Base-by-base conservation (phyloP, 2,329 filamentous ascomycete species). In the Cercospora citrullina region DNA sequence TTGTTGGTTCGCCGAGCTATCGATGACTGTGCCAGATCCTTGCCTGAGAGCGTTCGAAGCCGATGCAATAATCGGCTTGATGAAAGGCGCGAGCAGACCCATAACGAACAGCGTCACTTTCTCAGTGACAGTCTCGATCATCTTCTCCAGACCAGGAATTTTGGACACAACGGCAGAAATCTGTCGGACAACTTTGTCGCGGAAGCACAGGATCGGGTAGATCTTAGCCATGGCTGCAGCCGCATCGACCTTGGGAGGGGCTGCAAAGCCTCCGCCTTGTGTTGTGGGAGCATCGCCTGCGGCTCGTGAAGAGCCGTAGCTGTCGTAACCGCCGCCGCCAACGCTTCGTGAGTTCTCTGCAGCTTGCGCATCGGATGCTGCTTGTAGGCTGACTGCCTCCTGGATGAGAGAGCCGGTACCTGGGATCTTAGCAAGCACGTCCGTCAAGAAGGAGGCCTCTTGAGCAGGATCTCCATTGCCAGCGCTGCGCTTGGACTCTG, bases 81-180 rank as follows among this genome's bases (percentile, higher is more conserved):
- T 87, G 79, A 96, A 98, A 0, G 95, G 95, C 0, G 95, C 92
- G 18, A 99, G 85, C 1, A 99, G 86, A 5, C 93, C 94, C 69
- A 99, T 86, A 61, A 99, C 88, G 77, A 98, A 98, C 6, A 97
- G 86, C 0, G 94, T 97, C 48, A 99, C 84, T 1, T 91, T 94
- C 81, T 99, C 95, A 65, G 91, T 92, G 75, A 99, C 96, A 74
- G 93, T 94, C 71, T 98, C 94, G 23, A 98, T 88, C n/a, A 97
- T 84, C 69, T 90, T 83, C 80, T 97, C 93, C 4, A 99, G 85
- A 0, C 94, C 94, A 0, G 95, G 95, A 45, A 99, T 91, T 82
- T 96, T 97, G 74, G 93, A 89, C 72, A 98, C 93, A 63, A 93
- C 90, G 45, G 88, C 87, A 76, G 89, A 93, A 79, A 99, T 93